Conservation (phyloP, 108 stramenopile genomes). For the Skeletonema grethae region DNA sequence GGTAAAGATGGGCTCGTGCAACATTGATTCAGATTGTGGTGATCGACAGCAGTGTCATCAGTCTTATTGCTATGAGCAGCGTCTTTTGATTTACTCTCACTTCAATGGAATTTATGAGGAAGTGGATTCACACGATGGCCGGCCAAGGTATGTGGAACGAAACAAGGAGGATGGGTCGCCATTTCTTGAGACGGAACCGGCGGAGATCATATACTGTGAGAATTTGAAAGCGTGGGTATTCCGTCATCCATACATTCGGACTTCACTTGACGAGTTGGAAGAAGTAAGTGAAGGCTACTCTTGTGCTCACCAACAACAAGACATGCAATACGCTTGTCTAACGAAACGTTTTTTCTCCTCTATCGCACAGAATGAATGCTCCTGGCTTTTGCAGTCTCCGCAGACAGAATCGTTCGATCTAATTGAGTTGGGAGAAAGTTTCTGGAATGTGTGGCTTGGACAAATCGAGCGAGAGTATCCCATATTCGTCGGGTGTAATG, state of each 20-base stretch:
- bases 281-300: conserved; percentile 2
- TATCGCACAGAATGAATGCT: conserved; percentile 22
- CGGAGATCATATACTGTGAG: conserved; percentile 24
- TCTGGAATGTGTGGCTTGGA: conserved; percentile 11
- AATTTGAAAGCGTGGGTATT: conserved; percentile 26
- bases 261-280: not conserved
- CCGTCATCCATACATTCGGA: conserved; percentile 3
- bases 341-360: conserved; percentile 1
- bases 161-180: conserved; percentile 15
- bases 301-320: not conserved
- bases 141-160: conserved; percentile 31
- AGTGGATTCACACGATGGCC: not conserved
- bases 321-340: not conserved
- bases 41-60: too few species aligned
- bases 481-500: conserved; percentile 9
- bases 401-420: conserved; percentile 11
- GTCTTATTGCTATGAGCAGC: not conserved
- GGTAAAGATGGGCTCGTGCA: conserved; percentile 13
- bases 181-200: conserved; percentile 2
- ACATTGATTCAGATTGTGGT: not conserved
- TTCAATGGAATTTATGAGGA: conserved; percentile 34
- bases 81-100: conserved; percentile 21
- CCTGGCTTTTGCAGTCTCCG: conserved; percentile 20
- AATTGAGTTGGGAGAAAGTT: not conserved
- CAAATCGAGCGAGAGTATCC: not conserved